Conservation (phyloP, 192 early-diverging fungal genomes). For the Podila epicladia region DNA sequence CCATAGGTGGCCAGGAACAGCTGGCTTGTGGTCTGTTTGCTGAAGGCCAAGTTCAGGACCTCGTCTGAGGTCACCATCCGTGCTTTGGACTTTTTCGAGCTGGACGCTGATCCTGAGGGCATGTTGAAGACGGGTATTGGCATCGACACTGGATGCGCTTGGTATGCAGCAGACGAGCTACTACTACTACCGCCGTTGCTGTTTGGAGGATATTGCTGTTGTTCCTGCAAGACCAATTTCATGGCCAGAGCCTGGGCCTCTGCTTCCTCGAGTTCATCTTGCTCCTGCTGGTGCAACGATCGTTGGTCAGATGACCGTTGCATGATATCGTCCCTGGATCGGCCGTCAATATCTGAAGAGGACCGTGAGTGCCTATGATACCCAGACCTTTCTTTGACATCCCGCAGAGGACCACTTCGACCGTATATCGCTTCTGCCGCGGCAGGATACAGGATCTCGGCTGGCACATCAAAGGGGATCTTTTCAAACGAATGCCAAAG, state of each 20-base stretch:
- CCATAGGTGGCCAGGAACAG: slow-evolving; percentile 43
- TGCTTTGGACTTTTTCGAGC: slow-evolving; percentile 3
- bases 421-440: slow-evolving; percentile 25
- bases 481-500: slow-evolving; percentile 51
- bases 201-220: slow-evolving; percentile 1
- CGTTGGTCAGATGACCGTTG: slow-evolving; percentile 33
- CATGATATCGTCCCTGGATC: slow-evolving; percentile 27
- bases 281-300: slow-evolving; percentile 19
- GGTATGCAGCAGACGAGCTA: background rate
- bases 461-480: slow-evolving; percentile 48
- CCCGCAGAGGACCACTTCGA: background rate
- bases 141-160: background rate
- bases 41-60: slow-evolving; percentile 29
- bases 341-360: background rate
- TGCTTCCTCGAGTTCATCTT: slow-evolving; percentile 26
- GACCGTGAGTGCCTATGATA: background rate
- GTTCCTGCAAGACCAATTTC: slow-evolving; percentile 8
- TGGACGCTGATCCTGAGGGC: background rate
- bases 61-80: slow-evolving; percentile 49
- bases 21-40: slow-evolving; percentile 21
- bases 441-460: slow-evolving; percentile 34
- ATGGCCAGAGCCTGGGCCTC: slow-evolving; percentile 14
- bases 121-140: background rate
- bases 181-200: background rate
- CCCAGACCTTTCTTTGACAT: slow-evolving; percentile 9